These are phyloP conservation scores for Avicennia marina DNA, from an alignment of 257 asterid genomes.

Conservation along the genomic window DNA sequence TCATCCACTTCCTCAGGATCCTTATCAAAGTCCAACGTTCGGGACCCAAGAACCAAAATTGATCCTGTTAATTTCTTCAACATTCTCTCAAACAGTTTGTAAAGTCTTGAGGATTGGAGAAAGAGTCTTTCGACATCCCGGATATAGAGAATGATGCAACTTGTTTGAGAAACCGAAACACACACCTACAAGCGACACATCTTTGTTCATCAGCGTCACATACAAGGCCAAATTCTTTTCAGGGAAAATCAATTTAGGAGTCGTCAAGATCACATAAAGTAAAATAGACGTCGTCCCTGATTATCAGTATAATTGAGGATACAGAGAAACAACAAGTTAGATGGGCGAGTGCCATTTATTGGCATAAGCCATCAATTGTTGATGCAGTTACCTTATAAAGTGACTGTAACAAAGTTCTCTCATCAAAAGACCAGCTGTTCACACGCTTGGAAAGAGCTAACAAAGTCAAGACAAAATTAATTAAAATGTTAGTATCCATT, in stretches of 20 bases:
- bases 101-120: slow-evolving; percentile 55
- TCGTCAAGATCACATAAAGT: no score
- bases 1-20: slow-evolving; percentile 57
- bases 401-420: slow-evolving; percentile 66
- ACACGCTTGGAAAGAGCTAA: slow-evolving; percentile 58
- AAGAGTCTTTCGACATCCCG: slow-evolving; percentile 76
- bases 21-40: slow-evolving; percentile 57
- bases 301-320: no score
- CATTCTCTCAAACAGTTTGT: slow-evolving; percentile 64
- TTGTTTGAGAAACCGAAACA: slow-evolving; percentile 59
- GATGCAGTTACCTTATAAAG: slow-evolving; percentile 68
- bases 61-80: slow-evolving; percentile 80
- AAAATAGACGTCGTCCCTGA: no score
- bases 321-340: no score
- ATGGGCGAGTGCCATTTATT: not conserved
- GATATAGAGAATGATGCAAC: slow-evolving; percentile 68
- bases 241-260: not conserved
- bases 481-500: slow-evolving; percentile 12
- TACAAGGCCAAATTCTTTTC: no score
- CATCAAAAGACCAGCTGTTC: slow-evolving; percentile 77
- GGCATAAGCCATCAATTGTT: not conserved
- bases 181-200: slow-evolving; percentile 51
- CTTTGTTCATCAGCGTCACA: no score
- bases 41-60: slow-evolving; percentile 83
- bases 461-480: slow-evolving; percentile 21